Base-by-base conservation (phyloP, 83 land plant genomes). In the Larix sibirica region DNA sequence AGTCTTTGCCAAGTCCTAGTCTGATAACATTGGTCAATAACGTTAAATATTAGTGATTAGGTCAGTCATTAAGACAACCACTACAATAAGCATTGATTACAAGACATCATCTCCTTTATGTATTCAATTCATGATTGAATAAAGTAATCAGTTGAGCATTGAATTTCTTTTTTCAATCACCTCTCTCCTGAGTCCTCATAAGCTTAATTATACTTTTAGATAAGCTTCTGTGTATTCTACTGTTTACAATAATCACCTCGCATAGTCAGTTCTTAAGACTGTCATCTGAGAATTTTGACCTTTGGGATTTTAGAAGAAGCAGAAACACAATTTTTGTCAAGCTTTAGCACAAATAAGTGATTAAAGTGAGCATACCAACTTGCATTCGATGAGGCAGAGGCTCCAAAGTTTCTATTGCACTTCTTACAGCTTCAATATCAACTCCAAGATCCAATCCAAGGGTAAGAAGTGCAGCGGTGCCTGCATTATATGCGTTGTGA, bases 371-470 rank as follows among this genome's bases (percentile, higher is more conserved):
- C 84, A 54, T 82, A 93, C 95, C 94, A 38, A 89, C 62, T 86
- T 93, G 92, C 95, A 93, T 93, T 62, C 95, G 87, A 88, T 93
- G 95, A 44, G 94, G 90, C 38, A 82, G 90, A 9, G 88, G 80
- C 56, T 69, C 67, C 36, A 93, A 83, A 23, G 20, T 77, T 12
- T 85, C 83, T 16, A 93, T 71, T 3, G 88, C 87, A 40, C 86
- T 62, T 71, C 87, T 85, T 6, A 93, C 68, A 60, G 80, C 77
- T 42, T 85, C 81, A 62, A 77, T 40, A 67, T 91, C 82, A 40
- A 93, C 62, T 21, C 95, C 95, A 36, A 88, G 33, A 82, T 93
- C 89, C 78, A 91, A 74, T 50, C 95, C 91, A 56, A 91, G 87
- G 38, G 88, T 86, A 8, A 87, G 85, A 62, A 93, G 84, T 17